A percentile compares a stretch with the other conserved stretches of the same genome.
Evolutionary conservation across 371 early-diverging fungal species (phyloP).

Genomic region (Syncephalastrum racemosum): DNA sequence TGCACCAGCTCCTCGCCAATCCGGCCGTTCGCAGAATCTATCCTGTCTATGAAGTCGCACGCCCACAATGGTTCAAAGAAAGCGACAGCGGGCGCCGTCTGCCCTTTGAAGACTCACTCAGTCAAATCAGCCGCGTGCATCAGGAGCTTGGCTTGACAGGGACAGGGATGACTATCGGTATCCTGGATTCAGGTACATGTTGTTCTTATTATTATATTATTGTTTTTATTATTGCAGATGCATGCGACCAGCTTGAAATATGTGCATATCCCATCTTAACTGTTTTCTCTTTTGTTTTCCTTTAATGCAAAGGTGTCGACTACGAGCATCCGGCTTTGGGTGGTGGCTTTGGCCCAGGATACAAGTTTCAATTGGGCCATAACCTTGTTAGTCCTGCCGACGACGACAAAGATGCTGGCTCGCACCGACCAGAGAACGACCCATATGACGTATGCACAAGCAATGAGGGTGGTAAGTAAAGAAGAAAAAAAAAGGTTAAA

Average conservation of each 20-base stretch:
- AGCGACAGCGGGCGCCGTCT: neutral
- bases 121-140: slow-evolving; percentile 14
- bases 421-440: slow-evolving; percentile 16
- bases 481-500: too few relatives aligned
- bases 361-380: slow-evolving; percentile 41
- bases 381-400: slow-evolving; percentile 24
- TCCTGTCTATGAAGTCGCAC: slow-evolving; percentile 28
- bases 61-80: slow-evolving; percentile 22
- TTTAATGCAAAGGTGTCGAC: slow-evolving; percentile 38
- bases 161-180: slow-evolving; percentile 24
- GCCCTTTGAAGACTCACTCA: slow-evolving; percentile 17
- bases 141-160: slow-evolving; percentile 12
- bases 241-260: slow-evolving; percentile 1
- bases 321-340: slow-evolving; percentile 66
- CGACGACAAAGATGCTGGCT: slow-evolving; percentile 22
- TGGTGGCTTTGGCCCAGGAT: slow-evolving; percentile 58
- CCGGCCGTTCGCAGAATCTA: slow-evolving; percentile 28
- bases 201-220: too few relatives aligned
- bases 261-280: neutral
- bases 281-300: neutral
- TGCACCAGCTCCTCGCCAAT: slow-evolving; percentile 14
- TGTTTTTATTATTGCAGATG: neutral
- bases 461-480: slow-evolving; percentile 19
- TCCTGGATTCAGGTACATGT: slow-evolving; percentile 27
- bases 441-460: slow-evolving; percentile 25